Conservation (phyloP, 1,284 basidiomycete genomes). For the Mixia osmundae region DNA sequence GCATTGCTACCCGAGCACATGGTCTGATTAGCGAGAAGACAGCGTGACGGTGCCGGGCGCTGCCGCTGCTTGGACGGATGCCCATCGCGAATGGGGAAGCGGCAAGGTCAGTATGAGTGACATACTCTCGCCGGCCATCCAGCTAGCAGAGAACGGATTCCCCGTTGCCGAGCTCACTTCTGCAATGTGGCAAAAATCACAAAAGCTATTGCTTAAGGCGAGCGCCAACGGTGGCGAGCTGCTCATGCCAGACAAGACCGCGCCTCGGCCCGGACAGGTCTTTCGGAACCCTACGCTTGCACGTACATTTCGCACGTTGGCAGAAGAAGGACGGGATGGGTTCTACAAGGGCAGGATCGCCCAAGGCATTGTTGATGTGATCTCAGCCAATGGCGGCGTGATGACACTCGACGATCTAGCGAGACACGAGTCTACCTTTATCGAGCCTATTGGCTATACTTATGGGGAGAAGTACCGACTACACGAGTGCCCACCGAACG, state of each 20-base stretch:
- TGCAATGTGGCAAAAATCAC: conserved; percentile 40
- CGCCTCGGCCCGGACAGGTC: conserved; percentile 30
- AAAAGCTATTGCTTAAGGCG: conserved; percentile 49
- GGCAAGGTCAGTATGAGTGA: conserved; percentile 53
- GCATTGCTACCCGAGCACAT: not conserved
- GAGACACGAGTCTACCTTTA: conserved; percentile 47
- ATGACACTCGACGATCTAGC: conserved; percentile 76
- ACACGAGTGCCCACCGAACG: conserved; percentile 56
- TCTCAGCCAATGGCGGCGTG: conserved; percentile 52
- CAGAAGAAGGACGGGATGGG: conserved; percentile 56
- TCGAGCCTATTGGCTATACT: conserved; percentile 73
- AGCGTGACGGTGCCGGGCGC: conserved; percentile 83
- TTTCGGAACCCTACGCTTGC: conserved; percentile 41
- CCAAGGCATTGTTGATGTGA: conserved; percentile 54
- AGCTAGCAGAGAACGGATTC: conserved; percentile 19
- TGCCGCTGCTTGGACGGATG: conserved; percentile 80
- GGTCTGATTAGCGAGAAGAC: too few species aligned
- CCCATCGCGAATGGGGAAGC: conserved; percentile 56
- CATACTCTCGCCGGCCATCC: conserved; percentile 45
- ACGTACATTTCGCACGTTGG: conserved; percentile 54
- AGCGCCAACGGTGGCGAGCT: conserved; percentile 63
- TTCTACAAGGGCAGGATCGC: conserved; percentile 82
- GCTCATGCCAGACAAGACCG: conserved; percentile 45
- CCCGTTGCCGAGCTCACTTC: conserved; percentile 1
- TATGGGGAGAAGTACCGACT: conserved; percentile 49